These are phyloP conservation scores for Butyriboletus loyo DNA, from an alignment of 768 basidiomycete genomes.

Conservation along the genomic window DNA sequence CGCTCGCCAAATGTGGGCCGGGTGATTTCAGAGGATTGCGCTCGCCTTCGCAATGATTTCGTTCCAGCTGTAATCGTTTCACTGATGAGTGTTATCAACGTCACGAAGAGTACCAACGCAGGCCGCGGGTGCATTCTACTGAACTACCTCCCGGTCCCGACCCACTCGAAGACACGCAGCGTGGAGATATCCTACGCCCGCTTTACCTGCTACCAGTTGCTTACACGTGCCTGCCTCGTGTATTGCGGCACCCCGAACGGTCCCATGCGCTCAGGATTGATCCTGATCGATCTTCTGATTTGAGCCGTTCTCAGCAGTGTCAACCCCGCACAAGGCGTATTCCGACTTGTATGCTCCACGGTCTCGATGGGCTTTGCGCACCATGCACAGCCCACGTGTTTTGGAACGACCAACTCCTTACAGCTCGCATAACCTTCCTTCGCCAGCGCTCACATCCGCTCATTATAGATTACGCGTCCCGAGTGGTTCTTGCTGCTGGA, in stretches of 20 bases:
- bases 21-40: no score
- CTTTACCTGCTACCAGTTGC: neutral
- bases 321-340: conserved; percentile 7
- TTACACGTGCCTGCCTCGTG: conserved; percentile 21
- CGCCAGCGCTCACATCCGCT: conserved; percentile 4
- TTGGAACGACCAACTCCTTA: conserved; percentile 6
- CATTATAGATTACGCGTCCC: conserved; percentile 17
- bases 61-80: no score
- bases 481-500: conserved; percentile 22
- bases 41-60: no score
- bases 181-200: neutral
- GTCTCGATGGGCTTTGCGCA: conserved; percentile 7
- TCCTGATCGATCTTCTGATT: conserved; percentile 20
- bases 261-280: conserved; percentile 3
- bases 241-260: conserved; percentile 17
- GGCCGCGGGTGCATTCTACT: no score
- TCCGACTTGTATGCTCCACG: conserved; percentile 10
- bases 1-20: no score
- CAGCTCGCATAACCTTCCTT: conserved; percentile 15
- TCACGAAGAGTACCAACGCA: no score
- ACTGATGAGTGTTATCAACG: no score
- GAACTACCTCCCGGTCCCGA: neutral
- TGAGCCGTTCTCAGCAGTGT: conserved; percentile 4
- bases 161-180: neutral
- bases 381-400: conserved; percentile 29